phyloP scores from a whole-genome alignment of 2,329 filamentous ascomycete species.

The Pseudogymnoascus sp. region DNA sequence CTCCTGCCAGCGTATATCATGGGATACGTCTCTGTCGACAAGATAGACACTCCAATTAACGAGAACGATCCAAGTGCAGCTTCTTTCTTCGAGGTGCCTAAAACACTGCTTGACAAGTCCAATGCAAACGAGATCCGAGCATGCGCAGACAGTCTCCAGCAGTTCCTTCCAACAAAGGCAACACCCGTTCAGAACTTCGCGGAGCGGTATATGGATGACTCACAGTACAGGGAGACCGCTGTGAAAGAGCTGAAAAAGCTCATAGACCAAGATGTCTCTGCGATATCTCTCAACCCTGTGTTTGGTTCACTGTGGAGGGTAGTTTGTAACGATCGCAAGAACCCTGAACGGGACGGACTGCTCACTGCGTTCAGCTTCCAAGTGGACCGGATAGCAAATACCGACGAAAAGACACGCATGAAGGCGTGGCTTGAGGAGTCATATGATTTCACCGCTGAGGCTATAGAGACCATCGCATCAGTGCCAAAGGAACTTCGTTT shows the following conservation, averaged over 20 bases:
- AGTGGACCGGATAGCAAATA: neutral
- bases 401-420: conserved; percentile 34
- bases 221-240: conserved; percentile 33
- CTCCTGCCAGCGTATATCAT: neutral
- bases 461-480: conserved; percentile 31
- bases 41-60: neutral
- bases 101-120: too few species aligned
- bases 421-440: conserved; percentile 44
- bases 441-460: conserved; percentile 42
- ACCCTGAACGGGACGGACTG: neutral
- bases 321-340: conserved; percentile 39
- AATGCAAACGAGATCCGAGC: neutral
- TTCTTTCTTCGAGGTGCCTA: neutral
- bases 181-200: conserved; percentile 25
- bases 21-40: neutral
- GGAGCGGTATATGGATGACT: conserved; percentile 34
- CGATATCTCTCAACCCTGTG: conserved; percentile 42
- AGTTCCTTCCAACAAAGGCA: conserved; percentile 25
- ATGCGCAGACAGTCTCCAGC: neutral
- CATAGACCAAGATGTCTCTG: conserved; percentile 37
- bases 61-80: neutral
- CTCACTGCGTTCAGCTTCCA: neutral
- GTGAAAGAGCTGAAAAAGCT: conserved; percentile 36
- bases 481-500: conserved; percentile 35
- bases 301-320: conserved; percentile 44